Conservation (phyloP, 2,329 filamentous ascomycete species). For the Fusarium sp. region DNA sequence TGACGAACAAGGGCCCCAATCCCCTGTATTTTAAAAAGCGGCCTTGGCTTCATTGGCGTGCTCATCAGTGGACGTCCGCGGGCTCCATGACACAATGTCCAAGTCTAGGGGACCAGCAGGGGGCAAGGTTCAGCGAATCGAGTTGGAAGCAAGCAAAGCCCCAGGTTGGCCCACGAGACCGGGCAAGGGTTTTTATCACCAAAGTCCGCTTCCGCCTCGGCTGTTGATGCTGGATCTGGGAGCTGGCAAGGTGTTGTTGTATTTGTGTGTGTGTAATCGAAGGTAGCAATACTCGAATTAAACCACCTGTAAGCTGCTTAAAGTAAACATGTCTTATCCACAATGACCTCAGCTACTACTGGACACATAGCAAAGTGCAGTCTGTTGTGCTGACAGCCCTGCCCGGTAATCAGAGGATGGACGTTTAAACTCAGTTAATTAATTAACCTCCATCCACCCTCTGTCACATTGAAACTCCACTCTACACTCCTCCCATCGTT, state of each 20-base stretch:
- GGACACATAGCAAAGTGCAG: too few species aligned
- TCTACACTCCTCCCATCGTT: slow-evolving; percentile 28
- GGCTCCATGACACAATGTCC: not conserved
- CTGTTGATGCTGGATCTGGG: slow-evolving; percentile 9
- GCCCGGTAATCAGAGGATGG: not conserved
- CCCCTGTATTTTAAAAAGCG: slow-evolving; percentile 2
- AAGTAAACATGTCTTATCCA: not conserved
- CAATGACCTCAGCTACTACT: too few species aligned
- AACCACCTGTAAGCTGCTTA: not conserved
- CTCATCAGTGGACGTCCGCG: slow-evolving; percentile 14
- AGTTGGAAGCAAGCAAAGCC: slow-evolving; percentile 3
- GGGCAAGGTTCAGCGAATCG: slow-evolving; percentile 15
- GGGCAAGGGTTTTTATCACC: slow-evolving; percentile 18
- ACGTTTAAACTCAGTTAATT: not conserved
- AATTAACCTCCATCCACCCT: slow-evolving; percentile 18
- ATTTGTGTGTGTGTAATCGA: slow-evolving; percentile 4
- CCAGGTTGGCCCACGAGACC: slow-evolving; percentile 1
- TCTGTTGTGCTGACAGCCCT: not conserved
- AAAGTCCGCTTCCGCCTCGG: slow-evolving; percentile 28
- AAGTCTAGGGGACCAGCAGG: slow-evolving; percentile 12
- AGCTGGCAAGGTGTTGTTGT: slow-evolving; percentile 16
- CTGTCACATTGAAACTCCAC: slow-evolving; percentile 34
- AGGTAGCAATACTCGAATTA: too few species aligned
- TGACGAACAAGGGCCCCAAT: not conserved
- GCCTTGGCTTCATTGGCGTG: slow-evolving; percentile 6